Conservation (phyloP, 2,329 filamentous ascomycete genomes). For the Raffaelea albimanens region DNA sequence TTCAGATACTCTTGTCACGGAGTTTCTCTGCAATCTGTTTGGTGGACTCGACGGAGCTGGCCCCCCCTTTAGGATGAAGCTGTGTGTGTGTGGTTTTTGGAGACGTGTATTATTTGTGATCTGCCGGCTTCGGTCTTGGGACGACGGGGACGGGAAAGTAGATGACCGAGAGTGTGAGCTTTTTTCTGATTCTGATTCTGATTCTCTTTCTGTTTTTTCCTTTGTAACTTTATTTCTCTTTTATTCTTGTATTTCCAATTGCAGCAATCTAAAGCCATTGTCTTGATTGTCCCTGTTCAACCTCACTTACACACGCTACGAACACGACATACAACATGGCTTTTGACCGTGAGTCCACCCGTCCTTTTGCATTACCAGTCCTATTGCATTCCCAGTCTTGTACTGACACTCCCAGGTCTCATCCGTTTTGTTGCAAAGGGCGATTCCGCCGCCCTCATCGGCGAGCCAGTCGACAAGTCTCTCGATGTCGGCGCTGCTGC, state of each 20-base stretch:
- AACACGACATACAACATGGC: neutral
- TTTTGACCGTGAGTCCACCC: neutral
- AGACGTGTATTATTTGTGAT: neutral
- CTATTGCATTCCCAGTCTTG: no score
- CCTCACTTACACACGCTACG: neutral
- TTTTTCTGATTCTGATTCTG: neutral
- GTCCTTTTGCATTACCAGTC: no score
- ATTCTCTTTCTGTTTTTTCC: neutral
- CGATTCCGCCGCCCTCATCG: slow-evolving; percentile 39
- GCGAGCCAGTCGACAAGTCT: slow-evolving; percentile 41
- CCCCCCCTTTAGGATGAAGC: no score
- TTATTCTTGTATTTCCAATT: neutral
- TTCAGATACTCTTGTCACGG: no score
- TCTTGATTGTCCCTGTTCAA: no score
- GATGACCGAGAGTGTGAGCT: neutral
- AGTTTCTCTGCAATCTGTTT: no score
- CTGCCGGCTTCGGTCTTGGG: neutral
- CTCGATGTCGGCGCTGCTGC: slow-evolving; percentile 50
- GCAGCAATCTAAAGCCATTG: neutral
- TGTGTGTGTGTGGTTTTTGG: neutral
- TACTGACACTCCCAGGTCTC: slow-evolving; percentile 32
- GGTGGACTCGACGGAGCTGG: no score
- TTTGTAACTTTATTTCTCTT: neutral
- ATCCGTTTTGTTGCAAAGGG: slow-evolving; percentile 49
- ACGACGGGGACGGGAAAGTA: neutral